Percentiles rank a stretch among this genome's conserved stretches.
Evolutionary conservation across 768 basidiomycete genomes (phyloP).

Genomic region (Dioszegia aurantiaca): DNA sequence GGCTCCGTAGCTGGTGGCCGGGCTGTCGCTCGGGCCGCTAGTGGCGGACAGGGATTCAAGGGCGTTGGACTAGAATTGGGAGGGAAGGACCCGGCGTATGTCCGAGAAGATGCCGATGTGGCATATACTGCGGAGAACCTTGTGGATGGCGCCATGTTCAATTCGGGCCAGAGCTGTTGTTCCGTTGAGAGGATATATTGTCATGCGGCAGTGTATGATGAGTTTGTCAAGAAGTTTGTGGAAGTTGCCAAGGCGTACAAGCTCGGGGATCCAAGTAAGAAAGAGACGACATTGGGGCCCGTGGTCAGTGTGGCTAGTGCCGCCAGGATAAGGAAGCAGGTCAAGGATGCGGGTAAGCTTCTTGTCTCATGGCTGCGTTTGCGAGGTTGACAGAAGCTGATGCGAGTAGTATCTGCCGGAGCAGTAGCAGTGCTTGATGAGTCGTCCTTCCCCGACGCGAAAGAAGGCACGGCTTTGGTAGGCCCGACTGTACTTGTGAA

Average conservation of each 20-base stretch:
- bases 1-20: constrained; percentile 78
- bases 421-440: constrained; percentile 73
- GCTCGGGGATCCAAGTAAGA: constrained; percentile 77
- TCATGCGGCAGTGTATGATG: constrained; percentile 74
- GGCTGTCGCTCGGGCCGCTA: constrained; percentile 70
- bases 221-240: constrained; percentile 71
- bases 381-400: too few species aligned
- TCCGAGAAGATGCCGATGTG: constrained; percentile 78
- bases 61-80: constrained; percentile 90
- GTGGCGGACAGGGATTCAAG: constrained; percentile 68
- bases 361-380: neutral
- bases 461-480: constrained; percentile 75
- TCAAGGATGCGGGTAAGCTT: constrained; percentile 71
- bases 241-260: constrained; percentile 76
- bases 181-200: constrained; percentile 95
- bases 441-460: constrained; percentile 63
- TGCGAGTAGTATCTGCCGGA: constrained; percentile 64
- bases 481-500: constrained; percentile 86
- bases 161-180: constrained; percentile 94
- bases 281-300: constrained; percentile 79
- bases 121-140: constrained; percentile 78
- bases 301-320: constrained; percentile 88
- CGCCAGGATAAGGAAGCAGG: constrained; percentile 76
- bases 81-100: constrained; percentile 97
- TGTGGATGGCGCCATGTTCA: constrained; percentile 93